Percentiles rank a stretch among this genome's conserved stretches.
phyloP scores from a whole-genome alignment of 1,139 yeast species.

The Diutina pseudorugosa region DNA sequence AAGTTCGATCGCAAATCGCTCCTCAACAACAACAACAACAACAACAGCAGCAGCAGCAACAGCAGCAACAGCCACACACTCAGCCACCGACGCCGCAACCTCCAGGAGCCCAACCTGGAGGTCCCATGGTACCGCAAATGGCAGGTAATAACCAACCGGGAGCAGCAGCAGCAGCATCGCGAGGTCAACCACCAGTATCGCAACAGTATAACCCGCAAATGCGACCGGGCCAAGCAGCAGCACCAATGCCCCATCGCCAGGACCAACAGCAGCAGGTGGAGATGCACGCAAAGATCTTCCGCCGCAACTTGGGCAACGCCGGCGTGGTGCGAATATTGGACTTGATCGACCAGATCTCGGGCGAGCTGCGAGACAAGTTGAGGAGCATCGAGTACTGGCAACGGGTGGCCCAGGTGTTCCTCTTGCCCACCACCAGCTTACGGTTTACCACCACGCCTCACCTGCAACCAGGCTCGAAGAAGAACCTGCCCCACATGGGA shows the following conservation, averaged over 20 bases:
- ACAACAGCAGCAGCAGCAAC: not conserved
- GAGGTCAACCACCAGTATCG: not conserved
- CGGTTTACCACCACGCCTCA: constrained; percentile 15
- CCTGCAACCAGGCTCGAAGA: not conserved
- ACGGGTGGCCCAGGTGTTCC: constrained; percentile 21
- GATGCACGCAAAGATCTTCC: constrained; percentile 22
- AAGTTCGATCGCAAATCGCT: not conserved
- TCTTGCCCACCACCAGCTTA: constrained; percentile 21
- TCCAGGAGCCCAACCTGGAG: not conserved
- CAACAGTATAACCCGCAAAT: not conserved
- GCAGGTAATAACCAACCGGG: not conserved
- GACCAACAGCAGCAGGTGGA: constrained; percentile 5
- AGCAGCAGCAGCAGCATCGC: not conserved
- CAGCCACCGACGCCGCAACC: not conserved
- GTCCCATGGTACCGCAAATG: not conserved
- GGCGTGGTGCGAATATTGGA: constrained; percentile 24
- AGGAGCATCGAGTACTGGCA: constrained; percentile 27
- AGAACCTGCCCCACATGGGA: not conserved
- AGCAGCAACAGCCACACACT: not conserved
- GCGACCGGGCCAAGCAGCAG: not conserved
- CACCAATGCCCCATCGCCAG: not conserved
- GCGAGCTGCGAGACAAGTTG: constrained; percentile 19
- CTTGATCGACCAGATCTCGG: constrained; percentile 7
- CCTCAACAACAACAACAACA: not conserved
- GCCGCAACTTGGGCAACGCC: constrained; percentile 34